A percentile compares a stretch with the other conserved stretches of the same genome.
Evolutionary conservation across 1,284 basidiomycete species (phyloP).

Genomic region (Acaromyces ingoldii): DNA sequence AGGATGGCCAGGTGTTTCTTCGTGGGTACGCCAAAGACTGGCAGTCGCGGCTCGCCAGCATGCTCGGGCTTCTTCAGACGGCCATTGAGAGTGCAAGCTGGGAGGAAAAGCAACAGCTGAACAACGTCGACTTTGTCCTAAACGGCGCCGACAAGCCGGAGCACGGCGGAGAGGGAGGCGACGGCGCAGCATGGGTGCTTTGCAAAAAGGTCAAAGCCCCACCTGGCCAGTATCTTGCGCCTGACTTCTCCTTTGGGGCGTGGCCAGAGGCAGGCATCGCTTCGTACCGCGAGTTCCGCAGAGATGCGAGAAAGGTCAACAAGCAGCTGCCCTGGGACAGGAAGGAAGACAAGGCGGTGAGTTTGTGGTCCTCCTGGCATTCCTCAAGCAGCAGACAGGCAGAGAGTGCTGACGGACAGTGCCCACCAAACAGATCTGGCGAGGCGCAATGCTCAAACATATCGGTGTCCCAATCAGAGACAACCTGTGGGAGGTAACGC

Average conservation of each 20-base stretch:
- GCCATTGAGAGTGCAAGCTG: slow-evolving; percentile 18
- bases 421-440: no score
- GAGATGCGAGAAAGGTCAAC: slow-evolving; percentile 18
- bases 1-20: slow-evolving; percentile 24
- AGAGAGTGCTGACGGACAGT: no score
- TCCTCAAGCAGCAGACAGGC: slow-evolving; percentile 6
- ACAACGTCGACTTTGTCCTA: slow-evolving; percentile 22
- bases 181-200: slow-evolving; percentile 22
- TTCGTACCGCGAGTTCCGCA: slow-evolving; percentile 24
- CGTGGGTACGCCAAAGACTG: slow-evolving; percentile 18
- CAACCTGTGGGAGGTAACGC: no score
- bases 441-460: no score
- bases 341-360: slow-evolving; percentile 20
- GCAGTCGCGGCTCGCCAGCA: slow-evolving; percentile 19
- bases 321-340: slow-evolving; percentile 15
- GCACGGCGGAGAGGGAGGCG: slow-evolving; percentile 12
- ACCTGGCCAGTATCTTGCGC: slow-evolving; percentile 18
- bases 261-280: slow-evolving; percentile 37
- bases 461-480: no score
- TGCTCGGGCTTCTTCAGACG: slow-evolving; percentile 13
- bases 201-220: slow-evolving; percentile 15
- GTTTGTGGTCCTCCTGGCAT: slow-evolving; percentile 1
- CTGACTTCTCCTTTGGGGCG: slow-evolving; percentile 35
- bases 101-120: slow-evolving; percentile 14
- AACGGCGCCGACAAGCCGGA: slow-evolving; percentile 29